phyloP scores from a whole-genome alignment of 164 flowering plant species.

The Protea cynaroides region DNA sequence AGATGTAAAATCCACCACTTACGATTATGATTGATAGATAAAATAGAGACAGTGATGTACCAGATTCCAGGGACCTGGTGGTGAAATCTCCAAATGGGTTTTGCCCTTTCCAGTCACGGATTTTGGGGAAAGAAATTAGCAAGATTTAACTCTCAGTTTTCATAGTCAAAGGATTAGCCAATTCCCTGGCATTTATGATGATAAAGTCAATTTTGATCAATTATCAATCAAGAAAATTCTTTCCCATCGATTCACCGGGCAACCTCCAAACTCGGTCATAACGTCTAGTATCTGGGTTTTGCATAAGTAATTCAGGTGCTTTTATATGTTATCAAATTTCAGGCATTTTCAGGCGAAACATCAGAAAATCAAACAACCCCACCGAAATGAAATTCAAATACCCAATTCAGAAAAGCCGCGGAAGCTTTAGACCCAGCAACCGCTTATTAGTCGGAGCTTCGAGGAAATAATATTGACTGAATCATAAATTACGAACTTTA shows the following conservation, averaged over 20 bases:
- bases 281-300: background rate
- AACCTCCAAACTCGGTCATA: background rate
- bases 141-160: background rate
- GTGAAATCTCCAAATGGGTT: background rate
- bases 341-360: background rate
- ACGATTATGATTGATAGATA: background rate
- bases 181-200: conserved; percentile 3
- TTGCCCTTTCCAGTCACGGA: background rate
- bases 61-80: background rate
- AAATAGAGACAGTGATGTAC: background rate
- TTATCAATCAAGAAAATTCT: background rate
- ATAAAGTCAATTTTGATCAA: background rate
- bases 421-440: background rate
- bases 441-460: background rate
- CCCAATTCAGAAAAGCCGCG: conserved; percentile 1
- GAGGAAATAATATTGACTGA: background rate
- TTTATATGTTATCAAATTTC: no score
- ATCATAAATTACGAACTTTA: background rate
- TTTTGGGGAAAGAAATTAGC: background rate
- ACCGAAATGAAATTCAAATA: background rate
- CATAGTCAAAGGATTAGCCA: background rate
- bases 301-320: no score
- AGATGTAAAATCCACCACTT: conserved; percentile 1
- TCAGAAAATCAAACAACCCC: background rate
- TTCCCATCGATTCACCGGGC: background rate